These are phyloP conservation scores for Camellia lanceoleosa DNA, from an alignment of 148 eudicot genomes.

Conservation along the genomic window DNA sequence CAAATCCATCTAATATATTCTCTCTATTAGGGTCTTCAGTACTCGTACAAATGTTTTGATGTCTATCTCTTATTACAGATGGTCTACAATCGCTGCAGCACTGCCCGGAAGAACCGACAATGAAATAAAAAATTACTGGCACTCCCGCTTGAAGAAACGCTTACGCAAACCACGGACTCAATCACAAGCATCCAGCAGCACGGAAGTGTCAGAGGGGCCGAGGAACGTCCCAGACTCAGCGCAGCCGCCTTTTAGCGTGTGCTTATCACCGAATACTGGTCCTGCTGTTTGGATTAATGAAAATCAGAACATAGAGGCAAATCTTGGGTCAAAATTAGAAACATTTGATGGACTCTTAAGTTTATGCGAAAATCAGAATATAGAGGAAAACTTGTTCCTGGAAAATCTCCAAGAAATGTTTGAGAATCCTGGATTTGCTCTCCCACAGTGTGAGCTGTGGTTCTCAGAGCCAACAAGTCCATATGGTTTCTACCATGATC, in stretches of 20 bases:
- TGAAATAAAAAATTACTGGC: slow-evolving; percentile 13
- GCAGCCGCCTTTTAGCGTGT: too few species aligned
- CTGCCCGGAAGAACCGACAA: slow-evolving; percentile 8
- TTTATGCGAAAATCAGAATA: not conserved
- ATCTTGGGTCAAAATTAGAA: not conserved
- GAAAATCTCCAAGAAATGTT: not conserved
- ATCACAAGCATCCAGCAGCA: not conserved
- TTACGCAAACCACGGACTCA: not conserved
- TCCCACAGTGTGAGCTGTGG: not conserved
- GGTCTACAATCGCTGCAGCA: slow-evolving; percentile 14
- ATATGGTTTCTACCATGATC: not conserved
- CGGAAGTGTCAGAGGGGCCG: too few species aligned
- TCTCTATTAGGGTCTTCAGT: not conserved
- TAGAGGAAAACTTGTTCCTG: not conserved
- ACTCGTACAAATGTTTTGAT: not conserved
- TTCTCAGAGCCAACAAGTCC: not conserved
- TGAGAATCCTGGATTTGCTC: not conserved
- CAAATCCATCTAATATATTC: not conserved
- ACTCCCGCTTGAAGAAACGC: slow-evolving; percentile 11
- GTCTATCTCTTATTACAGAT: slow-evolving; percentile 6
- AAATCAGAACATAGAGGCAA: not conserved
- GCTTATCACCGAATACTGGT: not conserved
- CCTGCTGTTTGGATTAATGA: too few species aligned
- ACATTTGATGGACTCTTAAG: not conserved
- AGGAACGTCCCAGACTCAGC: too few species aligned